Base-by-base conservation (phyloP, 768 basidiomycete genomes). In the Dacryopinax primogenitus region DNA sequence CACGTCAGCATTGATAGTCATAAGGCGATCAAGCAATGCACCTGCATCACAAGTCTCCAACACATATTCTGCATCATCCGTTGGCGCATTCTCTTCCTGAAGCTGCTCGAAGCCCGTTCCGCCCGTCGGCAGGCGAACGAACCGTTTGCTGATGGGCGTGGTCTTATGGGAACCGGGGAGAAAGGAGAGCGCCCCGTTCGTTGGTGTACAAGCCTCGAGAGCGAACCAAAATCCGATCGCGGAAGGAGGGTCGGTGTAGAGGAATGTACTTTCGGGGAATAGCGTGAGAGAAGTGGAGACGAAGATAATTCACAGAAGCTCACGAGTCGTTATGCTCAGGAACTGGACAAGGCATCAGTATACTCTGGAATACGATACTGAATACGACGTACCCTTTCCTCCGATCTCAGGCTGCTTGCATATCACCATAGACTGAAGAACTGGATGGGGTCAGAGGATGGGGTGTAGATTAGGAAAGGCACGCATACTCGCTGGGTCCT, bases 201-300 rank as follows among this genome's bases (percentile, higher is more conserved):
- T 76, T 1, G 81, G 72, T 3, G 92, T 93, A 74, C 93, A 96
- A 66, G 83, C 80, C 73, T 98, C 95, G 36, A 99, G 78, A 0
- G 95, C 51, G 66, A 98, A 89, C 96, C 96, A 99, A 73, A 94
- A 91, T 1, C 96, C 96, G 23, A 98, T 82, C 0, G 96, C 96
- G 9, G 85, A 86, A 0, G 90, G 90, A 12, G 96, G 96, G 39
- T 88, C 79, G 9, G 94, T 96, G 76, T 95, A 97, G 36, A 35
- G 63, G 58, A 45, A 23, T 1, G 6, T 47, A 62, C 37, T 36
- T n/a, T n/a, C n/a, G n/a, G n/a, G 21, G 33, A 37, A 9, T 71
- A 83, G 70, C 69, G 88, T 88, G 66, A 90, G 79, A 69, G 89
- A 91, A 0, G 88, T 88, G 44, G 88, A 90, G 34, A 68, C 36